Percentiles rank a stretch among this genome's conserved stretches.
Evolutionary conservation across 345 rosid genomes (phyloP).

Genomic region (Erodium maritimum): DNA sequence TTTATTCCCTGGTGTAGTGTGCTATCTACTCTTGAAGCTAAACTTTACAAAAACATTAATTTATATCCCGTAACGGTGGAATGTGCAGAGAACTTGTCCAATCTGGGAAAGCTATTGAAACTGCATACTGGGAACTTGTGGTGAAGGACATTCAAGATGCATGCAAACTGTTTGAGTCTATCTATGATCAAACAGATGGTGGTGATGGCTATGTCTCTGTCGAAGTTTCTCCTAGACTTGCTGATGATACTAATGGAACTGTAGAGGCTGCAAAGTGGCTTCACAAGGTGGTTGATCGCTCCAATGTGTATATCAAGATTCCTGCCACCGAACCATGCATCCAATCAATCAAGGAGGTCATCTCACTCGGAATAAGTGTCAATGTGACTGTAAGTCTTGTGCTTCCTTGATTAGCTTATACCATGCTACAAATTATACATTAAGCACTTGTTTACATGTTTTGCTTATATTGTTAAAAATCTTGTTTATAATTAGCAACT

Average conservation of each 20-base stretch:
- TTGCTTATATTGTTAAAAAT: no score
- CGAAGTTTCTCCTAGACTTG: conserved; percentile 93
- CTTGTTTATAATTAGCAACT: neutral
- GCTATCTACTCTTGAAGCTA: neutral
- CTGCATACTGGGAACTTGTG: conserved; percentile 95
- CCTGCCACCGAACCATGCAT: conserved; percentile 91
- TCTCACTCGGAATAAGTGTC: conserved; percentile 77
- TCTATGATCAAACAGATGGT: conserved; percentile 82
- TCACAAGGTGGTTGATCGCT: conserved; percentile 68
- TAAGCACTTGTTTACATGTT: no score
- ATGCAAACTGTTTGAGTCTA: conserved; percentile 86
- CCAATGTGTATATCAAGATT: conserved; percentile 89
- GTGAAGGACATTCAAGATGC: conserved; percentile 98
- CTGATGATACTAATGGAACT: conserved; percentile 80
- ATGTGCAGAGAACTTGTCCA: conserved; percentile 67
- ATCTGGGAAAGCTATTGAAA: conserved; percentile 81
- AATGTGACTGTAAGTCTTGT: conserved; percentile 73
- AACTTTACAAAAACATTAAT: neutral
- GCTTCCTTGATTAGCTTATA: conserved; percentile 1
- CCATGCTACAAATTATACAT: neutral
- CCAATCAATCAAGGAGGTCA: conserved; percentile 87
- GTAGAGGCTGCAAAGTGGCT: conserved; percentile 86
- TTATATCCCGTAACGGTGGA: conserved; percentile 6
- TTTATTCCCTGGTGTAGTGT: neutral
- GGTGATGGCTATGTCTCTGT: conserved; percentile 96